Percentiles rank a stretch among this genome's conserved stretches.
These are phyloP conservation scores for Podospora tetraspora DNA, from an alignment of 495 filamentous ascomycete genomes.

Conservation along the genomic window DNA sequence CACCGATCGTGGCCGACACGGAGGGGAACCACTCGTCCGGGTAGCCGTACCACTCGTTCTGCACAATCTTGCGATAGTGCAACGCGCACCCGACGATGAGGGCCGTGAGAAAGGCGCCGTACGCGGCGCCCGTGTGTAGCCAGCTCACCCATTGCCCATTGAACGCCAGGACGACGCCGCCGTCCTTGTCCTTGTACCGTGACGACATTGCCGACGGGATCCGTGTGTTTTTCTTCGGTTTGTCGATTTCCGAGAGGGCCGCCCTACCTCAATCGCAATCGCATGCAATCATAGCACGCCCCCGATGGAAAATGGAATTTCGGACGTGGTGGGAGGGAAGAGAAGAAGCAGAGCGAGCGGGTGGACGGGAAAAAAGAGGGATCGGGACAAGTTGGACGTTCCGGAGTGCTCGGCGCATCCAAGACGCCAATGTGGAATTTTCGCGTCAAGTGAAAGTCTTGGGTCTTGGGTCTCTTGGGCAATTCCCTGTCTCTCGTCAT, in stretches of 20 bases:
- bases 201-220: background rate
- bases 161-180: conserved; percentile 72
- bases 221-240: conserved; percentile 25
- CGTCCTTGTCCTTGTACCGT: conserved; percentile 64
- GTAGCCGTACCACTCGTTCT: conserved; percentile 96
- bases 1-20: conserved; percentile 96
- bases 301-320: background rate
- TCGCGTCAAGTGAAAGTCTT: conserved; percentile 3
- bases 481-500: background rate
- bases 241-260: background rate
- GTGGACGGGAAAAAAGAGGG: conserved; percentile 2
- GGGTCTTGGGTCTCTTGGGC: background rate
- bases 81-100: conserved; percentile 76
- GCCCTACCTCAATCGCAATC: background rate
- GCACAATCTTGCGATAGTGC: conserved; percentile 94
- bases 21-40: conserved; percentile 99
- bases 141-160: conserved; percentile 91
- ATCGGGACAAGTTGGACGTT: background rate
- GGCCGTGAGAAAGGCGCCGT: conserved; percentile 86
- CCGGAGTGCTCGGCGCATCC: conserved; percentile 12
- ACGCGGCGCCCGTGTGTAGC: conserved; percentile 79
- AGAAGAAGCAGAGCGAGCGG: background rate
- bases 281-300: conserved; percentile 9
- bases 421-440: background rate
- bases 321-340: background rate